Evolutionary conservation across 345 rosid genomes (phyloP), one percentile per base, ranked within the genome.

Genomic region (Eucalyptus caleyi): DNA sequence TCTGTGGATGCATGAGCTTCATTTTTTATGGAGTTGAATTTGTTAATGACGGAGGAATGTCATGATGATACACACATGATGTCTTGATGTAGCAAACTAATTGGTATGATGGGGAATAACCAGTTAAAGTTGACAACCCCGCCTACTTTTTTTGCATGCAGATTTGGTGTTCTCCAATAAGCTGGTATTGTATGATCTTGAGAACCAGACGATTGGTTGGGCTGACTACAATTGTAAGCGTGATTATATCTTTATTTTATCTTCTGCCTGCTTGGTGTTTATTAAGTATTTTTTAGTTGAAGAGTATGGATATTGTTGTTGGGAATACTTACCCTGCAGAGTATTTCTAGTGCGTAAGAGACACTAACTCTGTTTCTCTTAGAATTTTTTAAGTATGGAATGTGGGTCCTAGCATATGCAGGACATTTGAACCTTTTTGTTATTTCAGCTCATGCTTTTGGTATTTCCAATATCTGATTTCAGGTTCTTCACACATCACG

Each of bases 161-260:
- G 99, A 96, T 91, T 92, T 97, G 95, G 97, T 95, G 91, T 94
- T 97, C 67, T 94, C 98, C 9, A 94, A 96, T 92, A 97, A 95
- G 94, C 94, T 97, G 88, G 97, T 97, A 59, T 80, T 96, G 85
- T 97, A 96, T 86, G 98, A 97, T 92, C 86, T 96, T 13, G 97
- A 93, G 86, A 95, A 96, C 34, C 96, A 94, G 91, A 92, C 92
- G 72, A 93, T 97, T 50, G 99, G 99, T 91, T 97, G 99, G 99
- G 92, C 95, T 51, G 95, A 94, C 18, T 93, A 96, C 92, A 94
- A 97, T 92, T 97, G 98, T 97, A 93, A 96, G 99, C 95, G 87
- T 30, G 90, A 45, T 37, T 47, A 45, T 32, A 16, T 44, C 40
- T 72, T 88, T n/a, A 69, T 50, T 72, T 45, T 34, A 24, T 40